Conservation (phyloP, 805 yeast species). For the Metschnikowia gelsemii region DNA sequence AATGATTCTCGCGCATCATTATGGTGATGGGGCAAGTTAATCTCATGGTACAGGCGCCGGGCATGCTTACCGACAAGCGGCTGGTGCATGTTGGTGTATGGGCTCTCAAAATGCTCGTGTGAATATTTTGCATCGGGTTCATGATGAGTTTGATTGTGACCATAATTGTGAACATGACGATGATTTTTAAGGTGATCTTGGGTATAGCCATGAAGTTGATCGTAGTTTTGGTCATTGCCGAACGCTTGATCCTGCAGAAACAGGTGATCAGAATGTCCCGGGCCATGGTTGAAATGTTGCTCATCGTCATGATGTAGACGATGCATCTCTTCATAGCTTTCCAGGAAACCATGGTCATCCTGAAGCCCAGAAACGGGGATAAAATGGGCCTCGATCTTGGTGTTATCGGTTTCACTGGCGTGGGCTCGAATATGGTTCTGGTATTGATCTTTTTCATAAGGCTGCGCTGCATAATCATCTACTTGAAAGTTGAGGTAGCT, state of each 20-base stretch:
- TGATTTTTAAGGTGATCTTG: constrained; percentile 1
- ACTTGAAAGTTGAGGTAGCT: constrained; percentile 11
- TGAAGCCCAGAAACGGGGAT: constrained; percentile 8
- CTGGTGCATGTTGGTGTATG: constrained; percentile 2
- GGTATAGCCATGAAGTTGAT: constrained; percentile 2
- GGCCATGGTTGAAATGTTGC: constrained; percentile 2
- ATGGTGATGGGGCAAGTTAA: neutral
- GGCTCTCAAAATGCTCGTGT: constrained; percentile 1
- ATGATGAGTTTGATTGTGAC: neutral
- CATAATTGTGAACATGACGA: constrained; percentile 1
- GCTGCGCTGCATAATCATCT: constrained; percentile 8
- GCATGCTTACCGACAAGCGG: neutral
- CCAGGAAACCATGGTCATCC: neutral
- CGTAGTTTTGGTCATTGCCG: neutral
- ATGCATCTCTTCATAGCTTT: neutral
- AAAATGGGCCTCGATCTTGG: constrained; percentile 13
- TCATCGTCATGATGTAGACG: neutral
- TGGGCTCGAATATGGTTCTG: neutral
- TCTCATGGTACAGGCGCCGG: neutral
- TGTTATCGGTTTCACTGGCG: constrained; percentile 8
- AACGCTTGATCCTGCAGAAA: neutral
- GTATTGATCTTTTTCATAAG: constrained; percentile 2
- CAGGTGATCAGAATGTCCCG: neutral
- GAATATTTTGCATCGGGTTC: constrained; percentile 1
- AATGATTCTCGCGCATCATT: constrained; percentile 3